Percentiles rank a stretch among this genome's conserved stretches.
Conservation (phyloP, 306 rosid genomes). For the Betula pendula region DNA sequence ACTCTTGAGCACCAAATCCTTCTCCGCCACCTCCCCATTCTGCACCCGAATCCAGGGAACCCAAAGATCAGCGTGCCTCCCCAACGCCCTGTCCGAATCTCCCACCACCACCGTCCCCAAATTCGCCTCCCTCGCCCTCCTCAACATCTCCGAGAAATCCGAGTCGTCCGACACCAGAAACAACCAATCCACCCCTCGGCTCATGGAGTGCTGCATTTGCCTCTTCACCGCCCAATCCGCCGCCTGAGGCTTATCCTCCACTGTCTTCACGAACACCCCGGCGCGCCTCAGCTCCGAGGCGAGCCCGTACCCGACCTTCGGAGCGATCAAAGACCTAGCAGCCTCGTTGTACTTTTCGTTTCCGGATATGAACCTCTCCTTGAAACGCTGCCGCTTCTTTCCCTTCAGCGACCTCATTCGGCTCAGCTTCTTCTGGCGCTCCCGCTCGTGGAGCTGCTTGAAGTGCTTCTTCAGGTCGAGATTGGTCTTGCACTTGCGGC, state of each 20-base stretch:
- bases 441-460: slow-evolving; percentile 68
- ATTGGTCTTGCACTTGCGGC: slow-evolving; percentile 62
- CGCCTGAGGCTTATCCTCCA: slow-evolving; percentile 83
- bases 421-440: slow-evolving; percentile 66
- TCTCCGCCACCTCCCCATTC: slow-evolving; percentile 61
- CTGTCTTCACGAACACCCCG: slow-evolving; percentile 81
- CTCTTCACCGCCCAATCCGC: slow-evolving; percentile 88
- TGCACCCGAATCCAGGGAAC: slow-evolving; percentile 80
- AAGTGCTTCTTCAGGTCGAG: slow-evolving; percentile 69
- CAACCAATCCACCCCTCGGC: slow-evolving; percentile 79
- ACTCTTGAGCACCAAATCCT: slow-evolving; percentile 49
- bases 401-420: slow-evolving; percentile 59
- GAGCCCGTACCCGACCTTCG: slow-evolving; percentile 75
- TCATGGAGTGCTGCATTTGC: slow-evolving; percentile 87
- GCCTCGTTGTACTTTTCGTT: slow-evolving; percentile 62
- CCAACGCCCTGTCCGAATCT: slow-evolving; percentile 67
- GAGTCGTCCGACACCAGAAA: slow-evolving; percentile 82
- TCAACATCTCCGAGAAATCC: slow-evolving; percentile 77
- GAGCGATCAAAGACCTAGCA: slow-evolving; percentile 51
- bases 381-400: slow-evolving; percentile 64
- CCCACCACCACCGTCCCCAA: slow-evolving; percentile 89
- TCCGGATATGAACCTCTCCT: slow-evolving; percentile 54
- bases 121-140: slow-evolving; percentile 63
- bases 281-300: slow-evolving; percentile 80
- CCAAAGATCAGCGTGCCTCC: slow-evolving; percentile 83